phyloP scores from a whole-genome alignment of 306 rosid genomes.

The Clitoria ternatea region DNA sequence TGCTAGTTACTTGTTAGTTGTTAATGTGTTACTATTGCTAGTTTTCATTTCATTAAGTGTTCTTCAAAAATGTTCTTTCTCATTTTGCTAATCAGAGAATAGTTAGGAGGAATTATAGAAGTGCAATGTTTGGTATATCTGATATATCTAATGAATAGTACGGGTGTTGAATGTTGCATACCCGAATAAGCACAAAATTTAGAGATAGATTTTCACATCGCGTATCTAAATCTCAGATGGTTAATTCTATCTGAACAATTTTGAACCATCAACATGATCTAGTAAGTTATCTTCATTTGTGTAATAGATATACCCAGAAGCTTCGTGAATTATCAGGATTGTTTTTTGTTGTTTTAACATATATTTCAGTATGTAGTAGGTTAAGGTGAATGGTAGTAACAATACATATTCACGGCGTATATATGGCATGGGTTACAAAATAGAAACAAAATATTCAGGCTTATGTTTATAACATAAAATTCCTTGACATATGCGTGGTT shows the following conservation, averaged over 20 bases:
- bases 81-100: neutral
- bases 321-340: neutral
- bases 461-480: neutral
- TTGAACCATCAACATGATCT: no score
- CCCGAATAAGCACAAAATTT: neutral
- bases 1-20: neutral
- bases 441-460: no score
- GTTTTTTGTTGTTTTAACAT: neutral
- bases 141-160: neutral
- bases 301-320: neutral
- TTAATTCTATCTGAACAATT: no score
- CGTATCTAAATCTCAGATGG: no score
- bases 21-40: neutral
- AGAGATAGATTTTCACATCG: neutral
- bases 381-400: neutral
- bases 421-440: no score
- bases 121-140: neutral
- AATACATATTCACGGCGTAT: no score
- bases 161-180: neutral
- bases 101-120: neutral
- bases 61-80: neutral
- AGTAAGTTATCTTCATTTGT: neutral
- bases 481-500: neutral
- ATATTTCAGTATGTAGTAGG: neutral
- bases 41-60: neutral